phyloP scores from a whole-genome alignment of 1,139 yeast species.

The Suhomyces terraborum region DNA sequence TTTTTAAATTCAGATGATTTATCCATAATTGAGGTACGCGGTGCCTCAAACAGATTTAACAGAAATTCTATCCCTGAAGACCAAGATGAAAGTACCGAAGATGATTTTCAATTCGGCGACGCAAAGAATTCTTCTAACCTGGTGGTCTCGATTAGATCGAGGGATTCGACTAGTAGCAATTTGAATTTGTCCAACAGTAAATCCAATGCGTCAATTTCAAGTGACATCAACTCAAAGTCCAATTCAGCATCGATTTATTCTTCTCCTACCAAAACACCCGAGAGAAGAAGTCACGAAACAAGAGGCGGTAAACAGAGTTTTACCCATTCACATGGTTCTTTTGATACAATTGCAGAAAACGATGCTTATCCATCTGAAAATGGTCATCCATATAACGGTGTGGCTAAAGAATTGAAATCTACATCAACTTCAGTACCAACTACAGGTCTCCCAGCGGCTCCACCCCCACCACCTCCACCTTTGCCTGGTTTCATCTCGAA shows the following conservation, averaged over 20 bases:
- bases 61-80: not conserved
- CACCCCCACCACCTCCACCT: constrained; percentile 32
- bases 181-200: not conserved
- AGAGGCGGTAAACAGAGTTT: not conserved
- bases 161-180: constrained; percentile 4
- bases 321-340: not conserved
- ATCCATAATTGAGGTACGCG: constrained; percentile 17
- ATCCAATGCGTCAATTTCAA: not conserved
- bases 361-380: not conserved
- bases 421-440: not conserved
- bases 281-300: not conserved
- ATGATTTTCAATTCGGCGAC: constrained; percentile 9
- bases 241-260: too few relatives aligned
- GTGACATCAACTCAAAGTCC: not conserved
- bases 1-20: constrained; percentile 19
- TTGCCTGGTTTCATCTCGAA: constrained; percentile 21
- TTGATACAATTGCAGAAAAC: not conserved
- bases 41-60: not conserved
- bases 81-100: not conserved
- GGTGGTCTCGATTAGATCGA: constrained; percentile 9
- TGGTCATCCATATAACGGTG: too few relatives aligned
- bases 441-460: constrained; percentile 19
- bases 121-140: constrained; percentile 4
- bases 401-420: too few relatives aligned
- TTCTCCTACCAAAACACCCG: not conserved